Conservation (phyloP, 257 asterid species). For the Solanum sitiens region DNA sequence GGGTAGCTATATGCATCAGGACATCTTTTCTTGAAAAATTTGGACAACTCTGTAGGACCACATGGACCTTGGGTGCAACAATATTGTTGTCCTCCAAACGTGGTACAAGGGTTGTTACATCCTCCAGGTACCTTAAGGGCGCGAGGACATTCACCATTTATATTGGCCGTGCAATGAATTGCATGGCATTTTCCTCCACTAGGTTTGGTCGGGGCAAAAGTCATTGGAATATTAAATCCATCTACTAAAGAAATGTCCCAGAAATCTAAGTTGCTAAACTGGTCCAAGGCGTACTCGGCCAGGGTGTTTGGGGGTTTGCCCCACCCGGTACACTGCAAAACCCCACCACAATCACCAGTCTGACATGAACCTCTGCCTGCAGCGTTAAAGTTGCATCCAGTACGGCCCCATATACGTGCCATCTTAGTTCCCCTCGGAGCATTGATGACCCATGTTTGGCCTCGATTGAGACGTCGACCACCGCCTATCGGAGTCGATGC, state of each 20-base stretch:
- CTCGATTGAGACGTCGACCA: neutral
- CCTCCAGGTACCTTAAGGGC: slow-evolving; percentile 50
- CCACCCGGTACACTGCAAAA: slow-evolving; percentile 26
- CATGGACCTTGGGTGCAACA: slow-evolving; percentile 60
- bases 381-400: slow-evolving; percentile 16
- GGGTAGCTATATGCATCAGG: slow-evolving; percentile 43
- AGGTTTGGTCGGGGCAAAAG: neutral
- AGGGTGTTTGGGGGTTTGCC: slow-evolving; percentile 55
- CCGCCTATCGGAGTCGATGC: slow-evolving; percentile 29
- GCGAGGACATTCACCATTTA: slow-evolving; percentile 44
- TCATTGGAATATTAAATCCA: slow-evolving; percentile 52
- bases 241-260: slow-evolving; percentile 50
- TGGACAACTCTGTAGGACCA: slow-evolving; percentile 41
- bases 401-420: slow-evolving; percentile 33
- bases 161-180: slow-evolving; percentile 43
- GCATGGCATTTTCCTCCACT: slow-evolving; percentile 7
- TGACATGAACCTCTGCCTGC: slow-evolving; percentile 12
- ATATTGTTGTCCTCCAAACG: slow-evolving; percentile 39
- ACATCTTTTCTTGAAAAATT: slow-evolving; percentile 54
- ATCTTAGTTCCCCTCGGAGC: neutral
- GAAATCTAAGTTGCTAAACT: slow-evolving; percentile 30
- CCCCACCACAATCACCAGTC: slow-evolving; percentile 31
- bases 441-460: slow-evolving; percentile 16
- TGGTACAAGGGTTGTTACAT: slow-evolving; percentile 73
- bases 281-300: slow-evolving; percentile 39